Evolutionary conservation across 129 eudicot species (phyloP).

Genomic region (Apium graveolens): DNA sequence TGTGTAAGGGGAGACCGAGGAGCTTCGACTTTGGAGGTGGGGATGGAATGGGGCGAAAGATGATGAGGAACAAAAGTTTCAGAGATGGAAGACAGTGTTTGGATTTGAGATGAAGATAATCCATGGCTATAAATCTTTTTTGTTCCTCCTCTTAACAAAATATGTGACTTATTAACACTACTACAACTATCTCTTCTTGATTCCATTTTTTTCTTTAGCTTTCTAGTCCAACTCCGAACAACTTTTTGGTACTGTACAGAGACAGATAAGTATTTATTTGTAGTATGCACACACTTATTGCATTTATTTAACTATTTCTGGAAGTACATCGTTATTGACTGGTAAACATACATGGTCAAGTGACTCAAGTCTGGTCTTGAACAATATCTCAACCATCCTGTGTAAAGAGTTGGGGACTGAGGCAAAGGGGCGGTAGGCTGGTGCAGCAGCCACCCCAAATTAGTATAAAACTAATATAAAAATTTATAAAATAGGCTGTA

Average conservation of each 20-base stretch:
- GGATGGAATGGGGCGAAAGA: slow-evolving; percentile 34
- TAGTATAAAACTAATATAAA: too few relatives aligned
- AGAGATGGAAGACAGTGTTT: slow-evolving; percentile 50
- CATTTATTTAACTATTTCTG: background rate
- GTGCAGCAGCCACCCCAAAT: too few relatives aligned
- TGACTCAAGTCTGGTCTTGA: too few relatives aligned
- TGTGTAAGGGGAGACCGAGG: background rate
- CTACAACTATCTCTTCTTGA: background rate
- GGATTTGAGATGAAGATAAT: slow-evolving; percentile 66
- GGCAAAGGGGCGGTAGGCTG: too few relatives aligned
- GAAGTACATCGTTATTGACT: slow-evolving; percentile 6
- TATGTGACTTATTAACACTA: slow-evolving; percentile 22
- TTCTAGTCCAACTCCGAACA: background rate
- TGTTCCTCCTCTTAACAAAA: slow-evolving; percentile 45
- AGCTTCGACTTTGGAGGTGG: background rate
- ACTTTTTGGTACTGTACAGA: background rate
- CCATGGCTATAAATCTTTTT: slow-evolving; percentile 54
- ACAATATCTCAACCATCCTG: too few relatives aligned
- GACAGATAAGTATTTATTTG: background rate
- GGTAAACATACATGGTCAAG: background rate
- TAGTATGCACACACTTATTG: background rate
- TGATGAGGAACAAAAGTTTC: slow-evolving; percentile 64
- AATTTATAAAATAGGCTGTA: too few relatives aligned
- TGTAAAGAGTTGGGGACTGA: too few relatives aligned
- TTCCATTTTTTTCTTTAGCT: slow-evolving; percentile 10